These are phyloP conservation scores for Neocatenulostroma microsporum DNA, from an alignment of 2,329 filamentous ascomycete genomes.

Conservation along the genomic window DNA sequence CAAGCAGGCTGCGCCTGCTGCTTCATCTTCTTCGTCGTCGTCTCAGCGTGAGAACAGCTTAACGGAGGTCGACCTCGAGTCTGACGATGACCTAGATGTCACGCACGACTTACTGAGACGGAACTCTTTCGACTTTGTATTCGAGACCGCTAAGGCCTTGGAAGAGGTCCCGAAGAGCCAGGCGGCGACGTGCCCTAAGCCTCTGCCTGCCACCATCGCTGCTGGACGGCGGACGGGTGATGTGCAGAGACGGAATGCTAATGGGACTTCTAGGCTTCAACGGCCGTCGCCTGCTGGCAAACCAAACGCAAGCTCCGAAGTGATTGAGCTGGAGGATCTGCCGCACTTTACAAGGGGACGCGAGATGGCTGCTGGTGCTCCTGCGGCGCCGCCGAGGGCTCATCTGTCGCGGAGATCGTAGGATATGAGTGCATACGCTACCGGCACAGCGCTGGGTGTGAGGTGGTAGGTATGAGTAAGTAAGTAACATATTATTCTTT, in stretches of 20 bases:
- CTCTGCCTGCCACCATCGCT: neutral
- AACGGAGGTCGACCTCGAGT: neutral
- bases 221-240: no score
- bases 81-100: neutral
- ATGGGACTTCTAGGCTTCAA: neutral
- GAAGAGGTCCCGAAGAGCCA: neutral
- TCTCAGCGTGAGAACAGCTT: neutral
- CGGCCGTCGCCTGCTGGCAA: neutral
- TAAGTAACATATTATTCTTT: no score
- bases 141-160: neutral
- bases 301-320: neutral
- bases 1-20: neutral
- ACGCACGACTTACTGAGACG: neutral
- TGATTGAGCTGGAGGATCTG: neutral
- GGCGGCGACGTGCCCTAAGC: no score
- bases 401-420: conserved; percentile 1
- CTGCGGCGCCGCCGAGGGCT: neutral
- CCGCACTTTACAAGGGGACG: neutral
- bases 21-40: no score
- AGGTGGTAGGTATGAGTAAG: no score
- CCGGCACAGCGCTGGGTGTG: no score
- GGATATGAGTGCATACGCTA: no score
- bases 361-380: neutral
- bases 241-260: no score
- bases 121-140: conserved; percentile 6